These are phyloP conservation scores for Rhizopus stolonifer DNA, from an alignment of 371 early-diverging fungal species.

Conservation along the genomic window DNA sequence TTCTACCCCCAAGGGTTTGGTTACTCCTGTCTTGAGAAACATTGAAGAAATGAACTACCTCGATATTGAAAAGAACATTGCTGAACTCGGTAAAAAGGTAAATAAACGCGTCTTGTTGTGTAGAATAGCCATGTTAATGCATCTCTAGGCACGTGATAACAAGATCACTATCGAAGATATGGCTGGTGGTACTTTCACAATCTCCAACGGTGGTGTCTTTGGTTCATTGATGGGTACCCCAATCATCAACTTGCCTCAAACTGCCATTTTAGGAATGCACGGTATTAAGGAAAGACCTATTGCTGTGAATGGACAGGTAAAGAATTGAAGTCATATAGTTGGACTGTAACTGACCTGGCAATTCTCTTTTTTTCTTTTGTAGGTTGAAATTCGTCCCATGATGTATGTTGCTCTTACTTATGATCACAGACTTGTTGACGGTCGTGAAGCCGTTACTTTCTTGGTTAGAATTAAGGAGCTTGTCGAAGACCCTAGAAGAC, in stretches of 20 bases:
- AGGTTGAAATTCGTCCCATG: conserved; percentile 95
- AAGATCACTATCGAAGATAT: conserved; percentile 95
- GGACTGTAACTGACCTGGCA: too few species aligned
- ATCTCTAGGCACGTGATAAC: conserved; percentile 94
- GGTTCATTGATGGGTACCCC: conserved; percentile 98
- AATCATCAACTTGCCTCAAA: conserved; percentile 96
- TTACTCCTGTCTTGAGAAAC: conserved; percentile 95
- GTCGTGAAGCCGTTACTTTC: conserved; percentile 98
- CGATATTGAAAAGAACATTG: conserved; percentile 90
- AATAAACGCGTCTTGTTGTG: too few species aligned
- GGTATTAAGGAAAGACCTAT: conserved; percentile 95
- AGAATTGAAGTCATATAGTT: too few species aligned
- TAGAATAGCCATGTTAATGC: too few species aligned
- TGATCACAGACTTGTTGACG: conserved; percentile 97
- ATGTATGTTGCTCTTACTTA: conserved; percentile 98
- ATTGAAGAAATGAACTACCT: conserved; percentile 83
- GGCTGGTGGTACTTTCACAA: conserved; percentile 98
- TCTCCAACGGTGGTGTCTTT: conserved; percentile 98
- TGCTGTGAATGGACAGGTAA: conserved; percentile 87
- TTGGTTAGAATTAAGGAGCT: conserved; percentile 94
- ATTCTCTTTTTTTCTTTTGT: too few species aligned
- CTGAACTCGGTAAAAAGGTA: conserved; percentile 85
- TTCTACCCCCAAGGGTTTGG: conserved; percentile 97
- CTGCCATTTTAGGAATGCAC: conserved; percentile 98
- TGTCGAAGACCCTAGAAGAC: conserved; percentile 93